A percentile compares a stretch with the other conserved stretches of the same genome.
These are phyloP conservation scores for Termitomyces sp. DNA, from an alignment of 768 basidiomycete genomes.

Conservation along the genomic window DNA sequence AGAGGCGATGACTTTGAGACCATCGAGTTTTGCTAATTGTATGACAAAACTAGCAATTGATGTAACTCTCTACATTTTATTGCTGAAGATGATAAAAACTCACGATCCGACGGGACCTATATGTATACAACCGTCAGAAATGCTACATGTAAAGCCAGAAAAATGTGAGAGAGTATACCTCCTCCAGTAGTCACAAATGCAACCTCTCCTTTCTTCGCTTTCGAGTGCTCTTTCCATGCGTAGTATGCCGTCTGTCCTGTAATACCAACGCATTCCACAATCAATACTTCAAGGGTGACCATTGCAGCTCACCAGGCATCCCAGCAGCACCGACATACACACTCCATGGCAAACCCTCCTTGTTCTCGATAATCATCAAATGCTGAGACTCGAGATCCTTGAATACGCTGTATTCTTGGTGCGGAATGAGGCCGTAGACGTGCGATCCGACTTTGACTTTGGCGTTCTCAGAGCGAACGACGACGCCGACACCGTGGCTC, in stretches of 20 bases:
- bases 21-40: conserved; percentile 46
- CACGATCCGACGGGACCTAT: conserved; percentile 42
- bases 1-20: conserved; percentile 62
- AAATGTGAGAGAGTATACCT: conserved; percentile 12
- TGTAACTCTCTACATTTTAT: not conserved
- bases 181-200: conserved; percentile 37
- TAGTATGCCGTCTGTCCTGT: conserved; percentile 33
- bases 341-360: conserved; percentile 41
- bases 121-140: not conserved
- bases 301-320: conserved; percentile 41
- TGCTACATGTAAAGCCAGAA: not conserved
- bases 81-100: not conserved
- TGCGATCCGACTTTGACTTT: conserved; percentile 32
- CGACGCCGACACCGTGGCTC: conserved; percentile 35
- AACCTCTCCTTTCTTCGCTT: conserved; percentile 34
- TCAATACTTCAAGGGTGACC: not conserved
- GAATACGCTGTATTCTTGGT: conserved; percentile 34
- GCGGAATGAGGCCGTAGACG: conserved; percentile 28
- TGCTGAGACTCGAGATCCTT: conserved; percentile 14
- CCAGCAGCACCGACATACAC: conserved; percentile 45
- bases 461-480: conserved; percentile 34
- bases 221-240: conserved; percentile 35
- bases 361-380: conserved; percentile 29
- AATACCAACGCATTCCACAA: not conserved
- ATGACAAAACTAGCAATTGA: conserved; percentile 32